Percentiles rank a stretch among this genome's conserved stretches.
phyloP scores from a whole-genome alignment of 176 grass and related monocot species.

The Oryza coarctata region DNA sequence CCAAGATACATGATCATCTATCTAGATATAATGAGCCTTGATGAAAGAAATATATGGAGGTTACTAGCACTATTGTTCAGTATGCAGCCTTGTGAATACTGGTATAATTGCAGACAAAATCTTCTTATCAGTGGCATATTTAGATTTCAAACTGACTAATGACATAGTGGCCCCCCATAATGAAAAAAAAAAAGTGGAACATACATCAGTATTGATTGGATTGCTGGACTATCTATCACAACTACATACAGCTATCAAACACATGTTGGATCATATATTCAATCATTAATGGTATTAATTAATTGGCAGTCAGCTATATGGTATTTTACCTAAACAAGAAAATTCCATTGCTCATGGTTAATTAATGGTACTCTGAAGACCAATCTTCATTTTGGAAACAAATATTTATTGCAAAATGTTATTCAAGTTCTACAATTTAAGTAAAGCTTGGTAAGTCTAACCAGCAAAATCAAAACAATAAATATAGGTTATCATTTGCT shows the following conservation, averaged over 20 bases:
- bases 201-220: background rate
- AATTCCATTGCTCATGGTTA: background rate
- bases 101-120: background rate
- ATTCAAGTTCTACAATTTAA: background rate
- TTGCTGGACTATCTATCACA: background rate
- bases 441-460: background rate
- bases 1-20: too few relatives aligned
- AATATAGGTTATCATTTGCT: background rate
- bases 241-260: slow-evolving; percentile 1
- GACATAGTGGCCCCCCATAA: background rate
- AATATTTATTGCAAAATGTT: background rate
- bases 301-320: background rate
- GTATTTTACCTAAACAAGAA: background rate
- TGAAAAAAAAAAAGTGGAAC: background rate
- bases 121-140: background rate
- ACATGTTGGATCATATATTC: background rate
- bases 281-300: background rate
- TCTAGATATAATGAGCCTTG: background rate
- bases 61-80: background rate
- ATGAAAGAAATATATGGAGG: background rate
- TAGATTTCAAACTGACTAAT: background rate
- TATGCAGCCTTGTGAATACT: background rate
- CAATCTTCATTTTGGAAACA: slow-evolving; percentile 6
- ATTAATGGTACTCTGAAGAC: background rate
- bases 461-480: background rate